phyloP scores from a whole-genome alignment of 73 alveolate genomes.

The Breviolum minutum region DNA sequence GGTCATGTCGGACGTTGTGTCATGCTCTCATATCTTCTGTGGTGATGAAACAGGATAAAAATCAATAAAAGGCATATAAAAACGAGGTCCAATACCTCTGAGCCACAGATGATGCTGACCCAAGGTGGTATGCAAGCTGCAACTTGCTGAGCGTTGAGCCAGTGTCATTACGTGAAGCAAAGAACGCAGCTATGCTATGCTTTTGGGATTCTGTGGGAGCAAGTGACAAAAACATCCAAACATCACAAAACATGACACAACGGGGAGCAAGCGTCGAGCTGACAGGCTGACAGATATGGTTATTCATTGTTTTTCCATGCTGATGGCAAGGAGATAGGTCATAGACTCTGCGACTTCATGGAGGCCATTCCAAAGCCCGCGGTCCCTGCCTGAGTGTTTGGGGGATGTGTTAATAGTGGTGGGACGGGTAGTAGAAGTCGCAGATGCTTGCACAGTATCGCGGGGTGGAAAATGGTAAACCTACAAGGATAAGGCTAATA shows the following conservation, averaged over 20 bases:
- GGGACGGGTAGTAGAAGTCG: neutral
- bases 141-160: slow-evolving; percentile 74
- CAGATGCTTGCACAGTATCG: neutral
- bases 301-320: neutral
- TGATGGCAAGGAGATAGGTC: slow-evolving; percentile 39
- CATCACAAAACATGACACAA: too few species aligned
- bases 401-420: neutral
- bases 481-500: too few species aligned
- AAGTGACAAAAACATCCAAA: too few species aligned
- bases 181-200: neutral
- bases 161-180: neutral
- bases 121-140: slow-evolving; percentile 88
- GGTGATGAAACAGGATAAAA: too few species aligned
- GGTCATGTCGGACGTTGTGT: neutral
- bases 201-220: neutral
- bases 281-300: neutral
- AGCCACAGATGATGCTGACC: too few species aligned
- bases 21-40: neutral
- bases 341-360: slow-evolving; percentile 43
- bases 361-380: slow-evolving; percentile 66
- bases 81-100: too few species aligned
- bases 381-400: neutral
- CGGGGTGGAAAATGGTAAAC: neutral
- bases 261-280: neutral
- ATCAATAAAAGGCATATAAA: too few species aligned